Evolutionary conservation across 73 alveolate species (phyloP), one percentile per base, ranked within the genome.

Genomic region (Paramecium primaurelia): DNA sequence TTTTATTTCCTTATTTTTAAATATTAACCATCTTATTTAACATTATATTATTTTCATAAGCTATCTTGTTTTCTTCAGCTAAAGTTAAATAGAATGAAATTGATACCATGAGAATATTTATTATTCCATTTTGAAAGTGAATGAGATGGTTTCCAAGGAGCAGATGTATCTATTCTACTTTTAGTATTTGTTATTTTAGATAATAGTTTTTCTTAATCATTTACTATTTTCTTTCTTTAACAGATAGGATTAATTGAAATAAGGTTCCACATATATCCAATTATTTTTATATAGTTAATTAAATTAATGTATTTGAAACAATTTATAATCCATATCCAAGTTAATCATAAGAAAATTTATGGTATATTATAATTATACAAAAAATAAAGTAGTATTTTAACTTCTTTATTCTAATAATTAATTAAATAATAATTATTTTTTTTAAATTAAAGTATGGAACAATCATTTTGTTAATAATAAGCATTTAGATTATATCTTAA

Each of bases 141-240:
- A 75, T 75, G 88, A 34, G 88, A 75, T 11, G 88, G 88, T 42
- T 69, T 75, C 88, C 88, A 75, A 36, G 88, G 88, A 37, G 58
- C 68, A 14, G 58, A 38, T 12, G 58, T 75, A 22, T 75, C 88
- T 30, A 75, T 75, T 75, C 88, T 36, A 10, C 60, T 75, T n/a
- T n/a, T 75, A 2, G 60, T 22, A 14, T 42, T 38, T 8, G 38
- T 37, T 37, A 75, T 37, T 36, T 75, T 75, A 11, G 60, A 36
- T 16, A 75, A 6, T 42, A 75, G 11, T 16, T 42, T 75, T 42
- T 75, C 88, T 38, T 75, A 11, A 42, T 75, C 88, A 34, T 36
- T n/a, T 9, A 42, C 60, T 0, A 75, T 36, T 75, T 75, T 75
- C 60, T 75, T 75, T 75, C 88, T 36, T 38, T 75, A 75, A 75